Conservation (phyloP, 2,329 filamentous ascomycete species). For the Aspergillus versicolor region DNA sequence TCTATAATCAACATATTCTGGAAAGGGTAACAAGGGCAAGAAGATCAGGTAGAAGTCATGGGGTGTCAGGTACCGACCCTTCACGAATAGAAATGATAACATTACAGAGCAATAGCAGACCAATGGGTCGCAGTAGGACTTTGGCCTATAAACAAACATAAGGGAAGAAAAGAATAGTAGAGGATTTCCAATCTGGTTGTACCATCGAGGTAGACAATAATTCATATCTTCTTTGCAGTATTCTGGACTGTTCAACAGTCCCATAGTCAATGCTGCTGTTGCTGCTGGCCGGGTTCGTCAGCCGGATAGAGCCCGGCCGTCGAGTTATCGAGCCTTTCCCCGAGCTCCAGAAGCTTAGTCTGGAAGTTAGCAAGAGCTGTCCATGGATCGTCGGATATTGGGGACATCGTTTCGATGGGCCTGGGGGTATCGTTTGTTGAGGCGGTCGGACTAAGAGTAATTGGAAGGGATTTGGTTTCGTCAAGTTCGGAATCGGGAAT, state of each 20-base stretch:
- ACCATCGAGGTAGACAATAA: conserved; percentile 2
- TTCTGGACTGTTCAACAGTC: neutral
- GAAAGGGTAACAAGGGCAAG: conserved; percentile 7
- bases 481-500: conserved; percentile 28
- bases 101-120: conserved; percentile 15
- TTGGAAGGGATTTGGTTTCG: conserved; percentile 23
- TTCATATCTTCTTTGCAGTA: neutral
- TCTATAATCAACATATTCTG: conserved; percentile 21
- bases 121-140: neutral
- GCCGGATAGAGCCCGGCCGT: conserved; percentile 16
- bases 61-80: neutral
- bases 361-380: conserved; percentile 20
- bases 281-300: conserved; percentile 14
- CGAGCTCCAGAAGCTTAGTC: conserved; percentile 16
- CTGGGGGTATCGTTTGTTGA: conserved; percentile 14
- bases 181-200: neutral
- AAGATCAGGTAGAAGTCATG: neutral
- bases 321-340: conserved; percentile 17
- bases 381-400: conserved; percentile 14
- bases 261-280: neutral
- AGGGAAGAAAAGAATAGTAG: neutral
- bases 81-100: conserved; percentile 2
- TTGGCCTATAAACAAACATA: conserved; percentile 1
- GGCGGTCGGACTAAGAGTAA: conserved; percentile 13
- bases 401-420: conserved; percentile 4